Evolutionary conservation across 2,329 filamentous ascomycete genomes (phyloP).

Genomic region (Trichophyton equinum): DNA sequence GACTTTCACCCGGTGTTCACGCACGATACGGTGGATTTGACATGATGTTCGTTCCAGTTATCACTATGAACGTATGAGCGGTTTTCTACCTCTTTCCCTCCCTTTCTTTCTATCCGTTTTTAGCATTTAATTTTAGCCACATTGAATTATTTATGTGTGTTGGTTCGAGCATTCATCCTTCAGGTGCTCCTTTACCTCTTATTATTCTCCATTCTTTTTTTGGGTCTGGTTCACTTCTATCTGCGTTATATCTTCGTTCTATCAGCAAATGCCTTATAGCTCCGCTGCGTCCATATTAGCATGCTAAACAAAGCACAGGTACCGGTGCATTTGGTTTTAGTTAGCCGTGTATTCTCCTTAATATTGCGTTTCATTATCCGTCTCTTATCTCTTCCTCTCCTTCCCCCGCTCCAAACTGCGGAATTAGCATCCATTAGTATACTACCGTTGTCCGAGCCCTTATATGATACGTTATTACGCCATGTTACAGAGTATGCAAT

Average conservation of each 20-base stretch:
- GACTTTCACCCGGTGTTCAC: not conserved
- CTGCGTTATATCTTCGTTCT: slow-evolving; percentile 9
- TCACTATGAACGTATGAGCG: slow-evolving; percentile 4
- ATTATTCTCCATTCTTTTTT: not conserved
- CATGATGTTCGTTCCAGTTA: slow-evolving; percentile 5
- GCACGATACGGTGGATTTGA: not conserved
- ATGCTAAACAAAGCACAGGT: not conserved
- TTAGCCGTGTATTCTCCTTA: not conserved
- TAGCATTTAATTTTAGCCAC: not conserved
- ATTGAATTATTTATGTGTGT: not conserved
- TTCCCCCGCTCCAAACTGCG: too few species aligned
- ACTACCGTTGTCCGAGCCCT: too few species aligned
- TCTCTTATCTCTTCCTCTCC: not conserved
- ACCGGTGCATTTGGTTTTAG: not conserved
- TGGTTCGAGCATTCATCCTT: not conserved
- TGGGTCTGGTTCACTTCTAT: not conserved
- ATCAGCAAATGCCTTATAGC: slow-evolving; percentile 9
- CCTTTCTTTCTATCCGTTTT: not conserved
- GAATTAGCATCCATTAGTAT: too few species aligned
- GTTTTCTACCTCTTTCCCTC: not conserved
- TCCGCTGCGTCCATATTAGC: not conserved
- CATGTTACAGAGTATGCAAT: too few species aligned
- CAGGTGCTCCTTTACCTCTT: not conserved
- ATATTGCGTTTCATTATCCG: not conserved
- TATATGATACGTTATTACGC: too few species aligned